Conservation (phyloP, 257 asterid species). For the Cynanchum wilfordii region DNA sequence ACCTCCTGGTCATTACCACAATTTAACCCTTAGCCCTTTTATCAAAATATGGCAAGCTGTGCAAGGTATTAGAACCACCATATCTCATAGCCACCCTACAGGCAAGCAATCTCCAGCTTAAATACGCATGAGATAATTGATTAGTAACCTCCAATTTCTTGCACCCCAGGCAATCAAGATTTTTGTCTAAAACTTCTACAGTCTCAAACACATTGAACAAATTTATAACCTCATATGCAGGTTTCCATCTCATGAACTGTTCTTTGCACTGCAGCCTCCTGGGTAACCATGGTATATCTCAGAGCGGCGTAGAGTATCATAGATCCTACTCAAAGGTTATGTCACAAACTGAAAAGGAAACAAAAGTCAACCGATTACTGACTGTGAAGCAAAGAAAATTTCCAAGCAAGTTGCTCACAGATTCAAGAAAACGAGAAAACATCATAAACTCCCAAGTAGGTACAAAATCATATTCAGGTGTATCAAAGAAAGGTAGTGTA, state of each 20-base stretch:
- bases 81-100: background rate
- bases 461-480: background rate
- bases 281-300: background rate
- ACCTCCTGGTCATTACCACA: background rate
- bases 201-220: no score
- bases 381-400: background rate
- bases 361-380: background rate
- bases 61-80: no score
- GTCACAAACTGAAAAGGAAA: background rate
- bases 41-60: background rate
- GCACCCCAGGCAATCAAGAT: background rate
- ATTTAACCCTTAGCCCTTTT: background rate
- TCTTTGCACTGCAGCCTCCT: background rate
- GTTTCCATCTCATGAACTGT: background rate
- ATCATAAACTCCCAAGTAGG: background rate
- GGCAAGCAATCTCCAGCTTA: background rate
- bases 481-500: background rate
- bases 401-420: background rate
- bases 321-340: background rate
- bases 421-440: background rate
- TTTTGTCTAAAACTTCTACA: no score
- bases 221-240: no score
- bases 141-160: background rate
- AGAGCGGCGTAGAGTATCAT: background rate
- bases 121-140: background rate